Percentiles rank a stretch among this genome's conserved stretches.
These are phyloP conservation scores for Tricharina praecox DNA, from an alignment of 495 filamentous ascomycete genomes.

Conservation along the genomic window DNA sequence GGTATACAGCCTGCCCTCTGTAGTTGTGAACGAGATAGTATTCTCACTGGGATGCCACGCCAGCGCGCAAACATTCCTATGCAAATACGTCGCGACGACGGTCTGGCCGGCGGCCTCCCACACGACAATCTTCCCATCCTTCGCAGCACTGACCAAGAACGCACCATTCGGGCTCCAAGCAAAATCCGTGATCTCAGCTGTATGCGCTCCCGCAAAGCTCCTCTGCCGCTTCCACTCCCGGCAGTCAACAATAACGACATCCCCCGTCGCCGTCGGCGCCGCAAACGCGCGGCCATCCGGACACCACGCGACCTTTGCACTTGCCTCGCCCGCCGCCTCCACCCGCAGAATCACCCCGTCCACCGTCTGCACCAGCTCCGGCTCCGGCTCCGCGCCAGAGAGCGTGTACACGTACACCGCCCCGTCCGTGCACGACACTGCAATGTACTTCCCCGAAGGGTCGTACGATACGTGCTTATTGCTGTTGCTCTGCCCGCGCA, in stretches of 20 bases:
- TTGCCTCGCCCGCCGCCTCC: constrained; percentile 62
- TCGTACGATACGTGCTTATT: constrained; percentile 83
- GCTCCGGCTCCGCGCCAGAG: constrained; percentile 62
- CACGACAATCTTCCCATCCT: constrained; percentile 65
- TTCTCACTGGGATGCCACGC: constrained; percentile 86
- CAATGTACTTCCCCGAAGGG: constrained; percentile 54
- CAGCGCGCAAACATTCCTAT: constrained; percentile 63
- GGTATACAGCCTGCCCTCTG: constrained; percentile 81
- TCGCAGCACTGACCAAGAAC: constrained; percentile 61
- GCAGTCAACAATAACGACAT: constrained; percentile 70
- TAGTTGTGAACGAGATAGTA: constrained; percentile 73
- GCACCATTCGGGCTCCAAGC: constrained; percentile 92
- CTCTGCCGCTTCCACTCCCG: constrained; percentile 77
- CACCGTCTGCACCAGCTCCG: constrained; percentile 60
- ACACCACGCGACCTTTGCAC: constrained; percentile 70
- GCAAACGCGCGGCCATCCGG: constrained; percentile 88
- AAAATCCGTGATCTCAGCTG: constrained; percentile 68
- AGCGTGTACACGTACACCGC: constrained; percentile 77
- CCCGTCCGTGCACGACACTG: constrained; percentile 77
- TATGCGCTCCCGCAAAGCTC: constrained; percentile 58
- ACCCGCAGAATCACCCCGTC: constrained; percentile 62
- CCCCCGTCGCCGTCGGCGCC: constrained; percentile 60
- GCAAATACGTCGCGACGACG: constrained; percentile 52
- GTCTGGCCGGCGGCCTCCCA: constrained; percentile 84
- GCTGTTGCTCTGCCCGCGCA: constrained; percentile 67